Evolutionary conservation across 768 basidiomycete genomes (phyloP).

Genomic region (Lentinula sp.): DNA sequence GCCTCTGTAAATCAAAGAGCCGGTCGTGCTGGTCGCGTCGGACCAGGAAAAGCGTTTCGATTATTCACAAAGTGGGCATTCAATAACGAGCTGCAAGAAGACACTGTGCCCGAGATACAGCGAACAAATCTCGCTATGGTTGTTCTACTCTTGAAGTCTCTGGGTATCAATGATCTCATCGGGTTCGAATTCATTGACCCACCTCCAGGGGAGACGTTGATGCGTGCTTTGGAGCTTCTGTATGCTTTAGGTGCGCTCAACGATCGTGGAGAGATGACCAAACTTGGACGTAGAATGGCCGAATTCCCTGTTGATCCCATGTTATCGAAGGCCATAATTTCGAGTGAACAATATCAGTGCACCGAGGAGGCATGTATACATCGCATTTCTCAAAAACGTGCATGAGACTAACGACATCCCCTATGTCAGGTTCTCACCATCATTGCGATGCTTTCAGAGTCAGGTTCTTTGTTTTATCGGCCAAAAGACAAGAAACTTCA

Average conservation of each 20-base stretch:
- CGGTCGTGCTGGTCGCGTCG: conserved; percentile 95
- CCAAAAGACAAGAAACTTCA: conserved; percentile 98
- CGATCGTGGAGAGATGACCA: conserved; percentile 95
- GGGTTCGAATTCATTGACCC: conserved; percentile 99
- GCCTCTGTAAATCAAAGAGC: conserved; percentile 97
- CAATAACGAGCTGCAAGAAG: conserved; percentile 90
- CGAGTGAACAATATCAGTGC: conserved; percentile 89
- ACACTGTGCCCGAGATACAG: conserved; percentile 98
- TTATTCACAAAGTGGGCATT: conserved; percentile 99
- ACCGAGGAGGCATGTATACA: conserved; percentile 79
- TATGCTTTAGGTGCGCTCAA: conserved; percentile 97
- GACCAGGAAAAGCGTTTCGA: conserved; percentile 97
- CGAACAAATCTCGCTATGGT: conserved; percentile 97
- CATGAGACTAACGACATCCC: background rate
- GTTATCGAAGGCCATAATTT: conserved; percentile 93
- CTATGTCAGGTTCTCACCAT: conserved; percentile 79
- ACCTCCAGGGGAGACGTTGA: conserved; percentile 95
- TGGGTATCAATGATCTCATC: conserved; percentile 97
- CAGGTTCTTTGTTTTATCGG: conserved; percentile 89
- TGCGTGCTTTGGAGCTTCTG: conserved; percentile 87
- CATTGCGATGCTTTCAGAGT: conserved; percentile 95
- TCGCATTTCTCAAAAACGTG: background rate
- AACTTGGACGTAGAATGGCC: conserved; percentile 94
- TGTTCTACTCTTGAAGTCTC: conserved; percentile 88
- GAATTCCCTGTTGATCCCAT: conserved; percentile 99